Base-by-base conservation (phyloP, 1,284 basidiomycete genomes). In the Pholiota adiposa region DNA sequence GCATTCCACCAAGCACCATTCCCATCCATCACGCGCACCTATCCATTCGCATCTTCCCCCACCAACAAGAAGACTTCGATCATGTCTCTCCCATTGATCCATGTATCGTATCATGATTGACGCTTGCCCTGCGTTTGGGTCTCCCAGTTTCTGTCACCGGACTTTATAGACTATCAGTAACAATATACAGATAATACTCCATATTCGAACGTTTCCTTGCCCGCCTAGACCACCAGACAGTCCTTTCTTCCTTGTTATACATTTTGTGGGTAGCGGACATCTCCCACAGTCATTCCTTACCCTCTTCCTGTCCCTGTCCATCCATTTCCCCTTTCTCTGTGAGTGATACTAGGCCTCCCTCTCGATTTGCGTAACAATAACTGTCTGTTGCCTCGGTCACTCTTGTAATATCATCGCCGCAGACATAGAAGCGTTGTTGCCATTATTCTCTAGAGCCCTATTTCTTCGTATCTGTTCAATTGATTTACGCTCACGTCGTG, bases 101-200 rank as follows among this genome's bases (percentile, higher is more conserved):
- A 46, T 46, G 44, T 46, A 46, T 12, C 41, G 9, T 44, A 44
- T 46, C 14, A 46, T 46, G 44, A 46, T 46, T 16, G 41, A 43
- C 12, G 21, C 19, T 43, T 5, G 12, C 36, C 23, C 44, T 16
- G 25, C 44, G 9, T 27, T 46, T 25, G 21, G 44, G 25, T 41
- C 40, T 8, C 44, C 3, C 44, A 25, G 44, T 12, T 18, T 14
- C 44, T 25, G n/a, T n/a, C 16, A 16, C 23, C 23, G 44, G 25
- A 46, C 44, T 46, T 46, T 46, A 46, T 46, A 46, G 44, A 46
- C 44, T 46, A 46, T n/a, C 4, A 46, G 44, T 23, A 46, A 12
- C 44, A 23, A 11, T n/a, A 46, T 46, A 46, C 44, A 46, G 44
- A 46, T 46, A 46, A 46, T 46, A 29, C 21, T 46, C 23, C 23